Evolutionary conservation across 2,329 filamentous ascomycete genomes (phyloP).

Genomic region (Penicillium vulpinum): DNA sequence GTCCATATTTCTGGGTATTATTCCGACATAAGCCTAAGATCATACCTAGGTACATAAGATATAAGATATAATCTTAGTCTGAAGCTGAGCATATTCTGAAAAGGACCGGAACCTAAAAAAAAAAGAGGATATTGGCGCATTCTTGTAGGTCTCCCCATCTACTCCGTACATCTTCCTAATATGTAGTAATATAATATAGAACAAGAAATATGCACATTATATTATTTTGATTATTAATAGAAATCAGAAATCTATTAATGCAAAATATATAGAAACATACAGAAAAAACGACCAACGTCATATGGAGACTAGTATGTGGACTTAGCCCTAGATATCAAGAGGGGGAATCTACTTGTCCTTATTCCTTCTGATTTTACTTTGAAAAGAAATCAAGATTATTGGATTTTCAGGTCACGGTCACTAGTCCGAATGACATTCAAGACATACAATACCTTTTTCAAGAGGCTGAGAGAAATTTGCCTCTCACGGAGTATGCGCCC

Average conservation of each 20-base stretch:
- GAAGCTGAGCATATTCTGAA: neutral
- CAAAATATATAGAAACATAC: neutral
- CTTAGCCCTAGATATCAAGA: neutral
- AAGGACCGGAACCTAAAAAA: neutral
- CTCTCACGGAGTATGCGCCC: slow-evolving; percentile 2
- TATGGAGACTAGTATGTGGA: neutral
- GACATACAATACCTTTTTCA: neutral
- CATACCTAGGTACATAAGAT: neutral
- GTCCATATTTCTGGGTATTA: neutral
- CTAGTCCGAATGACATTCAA: neutral
- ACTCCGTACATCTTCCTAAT: neutral
- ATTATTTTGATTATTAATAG: no score
- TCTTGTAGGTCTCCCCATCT: neutral
- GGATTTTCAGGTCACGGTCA: neutral
- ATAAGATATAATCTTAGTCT: neutral
- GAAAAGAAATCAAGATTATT: neutral
- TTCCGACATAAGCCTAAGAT: neutral
- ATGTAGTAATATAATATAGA: no score
- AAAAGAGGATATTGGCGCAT: neutral
- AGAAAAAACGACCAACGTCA: neutral
- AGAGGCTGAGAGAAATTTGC: neutral
- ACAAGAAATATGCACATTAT: no score
- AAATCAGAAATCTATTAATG: neutral
- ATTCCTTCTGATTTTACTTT: neutral
- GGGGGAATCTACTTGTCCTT: neutral